A percentile compares a stretch with the other conserved stretches of the same genome.
These are phyloP conservation scores for Diaporthe vexans DNA, from an alignment of 2,329 filamentous ascomycete species.

Conservation along the genomic window DNA sequence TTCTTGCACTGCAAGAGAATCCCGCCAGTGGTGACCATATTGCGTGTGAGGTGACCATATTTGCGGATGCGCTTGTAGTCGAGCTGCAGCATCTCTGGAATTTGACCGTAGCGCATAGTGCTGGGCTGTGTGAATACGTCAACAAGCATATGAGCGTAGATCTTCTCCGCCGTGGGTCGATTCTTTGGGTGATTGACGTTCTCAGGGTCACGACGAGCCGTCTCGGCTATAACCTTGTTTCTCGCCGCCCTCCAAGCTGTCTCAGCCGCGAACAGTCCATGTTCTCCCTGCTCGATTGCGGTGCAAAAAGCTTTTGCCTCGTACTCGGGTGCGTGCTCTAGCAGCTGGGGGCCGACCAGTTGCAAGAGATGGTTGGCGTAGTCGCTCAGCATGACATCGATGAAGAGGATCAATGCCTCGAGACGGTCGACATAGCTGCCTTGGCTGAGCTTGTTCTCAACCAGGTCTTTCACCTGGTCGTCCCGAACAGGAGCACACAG, in stretches of 20 bases:
- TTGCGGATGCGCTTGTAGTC: conserved; percentile 74
- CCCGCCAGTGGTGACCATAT: conserved; percentile 80
- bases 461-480: conserved; percentile 77
- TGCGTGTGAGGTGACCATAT: conserved; percentile 69
- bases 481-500: conserved; percentile 87
- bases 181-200: conserved; percentile 73
- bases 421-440: conserved; percentile 81
- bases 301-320: conserved; percentile 80
- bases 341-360: conserved; percentile 78
- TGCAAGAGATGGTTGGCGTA: conserved; percentile 86
- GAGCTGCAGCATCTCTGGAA: conserved; percentile 82
- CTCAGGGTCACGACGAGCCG: conserved; percentile 77
- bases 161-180: conserved; percentile 75
- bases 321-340: conserved; percentile 79
- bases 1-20: conserved; percentile 87
- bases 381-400: conserved; percentile 83
- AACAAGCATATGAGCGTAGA: conserved; percentile 82
- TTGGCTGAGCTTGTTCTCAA: conserved; percentile 71
- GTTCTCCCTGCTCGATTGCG: conserved; percentile 69
- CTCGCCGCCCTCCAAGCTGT: conserved; percentile 76
- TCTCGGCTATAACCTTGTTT: conserved; percentile 75
- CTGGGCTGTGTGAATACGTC: conserved; percentile 80
- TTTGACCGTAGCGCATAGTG: conserved; percentile 64
- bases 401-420: conserved; percentile 80
- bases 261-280: conserved; percentile 72